A percentile compares a stretch with the other conserved stretches of the same genome.
phyloP scores from a whole-genome alignment of 1,284 basidiomycete species.

The Mycosarcoma maydis region DNA sequence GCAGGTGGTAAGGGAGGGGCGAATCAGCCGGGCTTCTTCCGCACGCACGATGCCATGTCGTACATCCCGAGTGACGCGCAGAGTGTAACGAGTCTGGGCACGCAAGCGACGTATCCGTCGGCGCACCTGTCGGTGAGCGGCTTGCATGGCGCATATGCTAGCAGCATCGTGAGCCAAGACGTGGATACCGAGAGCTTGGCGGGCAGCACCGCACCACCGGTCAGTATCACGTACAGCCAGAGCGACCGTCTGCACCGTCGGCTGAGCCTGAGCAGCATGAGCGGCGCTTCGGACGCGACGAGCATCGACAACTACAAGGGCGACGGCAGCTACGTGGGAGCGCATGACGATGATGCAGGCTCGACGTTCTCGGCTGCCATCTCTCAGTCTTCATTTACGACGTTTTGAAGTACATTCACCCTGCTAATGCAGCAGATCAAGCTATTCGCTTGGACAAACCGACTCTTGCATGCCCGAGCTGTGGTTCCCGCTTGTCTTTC shows the following conservation, averaged over 20 bases:
- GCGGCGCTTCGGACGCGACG: slow-evolving; percentile 47
- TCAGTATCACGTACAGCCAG: slow-evolving; percentile 58
- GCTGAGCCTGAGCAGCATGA: slow-evolving; percentile 47
- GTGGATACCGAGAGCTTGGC: slow-evolving; percentile 46
- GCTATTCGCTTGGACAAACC: too few species aligned
- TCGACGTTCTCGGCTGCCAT: slow-evolving; percentile 60
- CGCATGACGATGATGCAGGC: slow-evolving; percentile 47
- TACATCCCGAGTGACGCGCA: slow-evolving; percentile 87
- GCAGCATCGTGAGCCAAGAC: slow-evolving; percentile 58
- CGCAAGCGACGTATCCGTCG: slow-evolving; percentile 58
- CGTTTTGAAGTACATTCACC: slow-evolving; percentile 55
- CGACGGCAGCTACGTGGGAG: slow-evolving; percentile 48
- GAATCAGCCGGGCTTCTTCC: slow-evolving; percentile 88
- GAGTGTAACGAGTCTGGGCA: slow-evolving; percentile 54
- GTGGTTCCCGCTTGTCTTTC: too few species aligned
- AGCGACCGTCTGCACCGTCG: slow-evolving; percentile 55
- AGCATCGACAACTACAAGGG: slow-evolving; percentile 58
- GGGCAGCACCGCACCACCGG: slow-evolving; percentile 29
- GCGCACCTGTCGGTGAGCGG: slow-evolving; percentile 40
- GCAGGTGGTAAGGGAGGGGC: slow-evolving; percentile 68
- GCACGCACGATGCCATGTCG: slow-evolving; percentile 89
- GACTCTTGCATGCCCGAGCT: too few species aligned
- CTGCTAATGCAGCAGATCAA: too few species aligned
- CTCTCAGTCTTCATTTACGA: slow-evolving; percentile 60
- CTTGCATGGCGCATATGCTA: slow-evolving; percentile 46